Conservation (phyloP, 2,329 filamentous ascomycete species). For the Neofusicoccum umdonicola region DNA sequence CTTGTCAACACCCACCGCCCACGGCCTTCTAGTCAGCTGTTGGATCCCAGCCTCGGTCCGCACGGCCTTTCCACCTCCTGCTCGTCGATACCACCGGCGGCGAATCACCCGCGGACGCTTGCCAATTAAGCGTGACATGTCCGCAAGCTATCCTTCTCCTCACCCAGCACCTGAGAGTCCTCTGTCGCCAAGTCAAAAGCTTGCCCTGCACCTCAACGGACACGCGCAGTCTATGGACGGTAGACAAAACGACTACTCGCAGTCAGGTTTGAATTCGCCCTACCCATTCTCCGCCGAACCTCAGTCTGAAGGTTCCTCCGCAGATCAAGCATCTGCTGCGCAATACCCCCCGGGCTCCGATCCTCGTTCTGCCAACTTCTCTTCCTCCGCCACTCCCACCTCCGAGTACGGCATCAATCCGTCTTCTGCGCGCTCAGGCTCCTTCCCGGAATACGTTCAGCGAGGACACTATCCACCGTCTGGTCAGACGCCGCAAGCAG, state of each 20-base stretch:
- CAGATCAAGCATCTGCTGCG: slow-evolving; percentile 93
- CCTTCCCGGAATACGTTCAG: slow-evolving; percentile 84
- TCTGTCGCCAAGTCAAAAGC: slow-evolving; percentile 39
- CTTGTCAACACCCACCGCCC: slow-evolving; percentile 34
- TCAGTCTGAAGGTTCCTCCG: slow-evolving; percentile 78
- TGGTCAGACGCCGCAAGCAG: slow-evolving; percentile 70
- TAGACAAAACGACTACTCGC: slow-evolving; percentile 52
- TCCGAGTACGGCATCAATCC: slow-evolving; percentile 85
- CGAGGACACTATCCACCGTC: slow-evolving; percentile 76
- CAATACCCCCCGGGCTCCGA: slow-evolving; percentile 84
- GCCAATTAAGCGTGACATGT: slow-evolving; percentile 46
- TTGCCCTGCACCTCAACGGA: slow-evolving; percentile 37
- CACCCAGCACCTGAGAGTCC: slow-evolving; percentile 39
- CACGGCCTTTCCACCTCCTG: slow-evolving; percentile 19
- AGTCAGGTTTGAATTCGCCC: slow-evolving; percentile 56
- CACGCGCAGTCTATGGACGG: slow-evolving; percentile 53
- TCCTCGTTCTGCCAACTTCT: slow-evolving; percentile 69
- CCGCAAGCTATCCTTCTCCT: slow-evolving; percentile 45
- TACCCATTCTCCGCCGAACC: slow-evolving; percentile 53
- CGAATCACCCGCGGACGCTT: slow-evolving; percentile 38
- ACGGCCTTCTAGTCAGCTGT: slow-evolving; percentile 30
- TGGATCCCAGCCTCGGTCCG: slow-evolving; percentile 22
- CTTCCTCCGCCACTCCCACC: slow-evolving; percentile 76
- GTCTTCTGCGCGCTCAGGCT: slow-evolving; percentile 71
- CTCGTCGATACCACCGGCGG: slow-evolving; percentile 27